A percentile compares a stretch with the other conserved stretches of the same genome.
phyloP scores from a whole-genome alignment of 2,329 filamentous ascomycete genomes.

The Fusarium sororula region DNA sequence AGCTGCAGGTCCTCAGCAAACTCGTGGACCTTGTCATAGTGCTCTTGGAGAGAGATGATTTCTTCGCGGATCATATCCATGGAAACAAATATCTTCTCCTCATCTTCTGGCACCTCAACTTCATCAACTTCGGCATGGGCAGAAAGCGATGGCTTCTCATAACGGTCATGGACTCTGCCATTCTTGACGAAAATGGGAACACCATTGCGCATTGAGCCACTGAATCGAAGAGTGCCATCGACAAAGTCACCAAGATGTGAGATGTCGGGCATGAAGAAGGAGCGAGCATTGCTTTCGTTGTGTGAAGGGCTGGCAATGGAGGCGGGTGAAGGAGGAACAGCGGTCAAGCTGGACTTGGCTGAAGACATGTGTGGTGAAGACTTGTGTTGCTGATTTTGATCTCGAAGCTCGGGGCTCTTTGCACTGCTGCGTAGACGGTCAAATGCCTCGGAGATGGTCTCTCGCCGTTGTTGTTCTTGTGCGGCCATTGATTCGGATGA shows the following conservation, averaged over 20 bases:
- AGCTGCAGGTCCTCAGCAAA: slow-evolving; percentile 63
- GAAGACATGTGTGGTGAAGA: slow-evolving; percentile 50
- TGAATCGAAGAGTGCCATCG: slow-evolving; percentile 63
- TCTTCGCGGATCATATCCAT: slow-evolving; percentile 70
- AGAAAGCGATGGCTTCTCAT: slow-evolving; percentile 45
- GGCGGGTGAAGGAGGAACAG: slow-evolving; percentile 51
- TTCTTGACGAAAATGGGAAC: slow-evolving; percentile 66
- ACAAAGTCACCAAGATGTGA: slow-evolving; percentile 66
- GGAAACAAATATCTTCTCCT: slow-evolving; percentile 67
- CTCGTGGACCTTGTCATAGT: slow-evolving; percentile 64
- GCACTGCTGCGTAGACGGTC: slow-evolving; percentile 50
- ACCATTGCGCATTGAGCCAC: slow-evolving; percentile 60
- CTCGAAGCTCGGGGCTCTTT: slow-evolving; percentile 42
- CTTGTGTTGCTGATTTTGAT: slow-evolving; percentile 40
- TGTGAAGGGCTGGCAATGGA: slow-evolving; percentile 47
- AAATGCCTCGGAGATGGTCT: slow-evolving; percentile 48
- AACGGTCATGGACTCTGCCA: slow-evolving; percentile 58
- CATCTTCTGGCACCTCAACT: slow-evolving; percentile 61
- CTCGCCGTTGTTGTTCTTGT: slow-evolving; percentile 38
- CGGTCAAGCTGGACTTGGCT: slow-evolving; percentile 53
- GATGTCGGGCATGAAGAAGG: slow-evolving; percentile 64
- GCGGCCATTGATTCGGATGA: slow-evolving; percentile 42
- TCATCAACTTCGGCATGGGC: slow-evolving; percentile 61
- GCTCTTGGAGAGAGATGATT: slow-evolving; percentile 63
- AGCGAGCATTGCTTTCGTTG: slow-evolving; percentile 56